phyloP scores from a whole-genome alignment of 116 monocot genomes.

The Iris pallida region DNA sequence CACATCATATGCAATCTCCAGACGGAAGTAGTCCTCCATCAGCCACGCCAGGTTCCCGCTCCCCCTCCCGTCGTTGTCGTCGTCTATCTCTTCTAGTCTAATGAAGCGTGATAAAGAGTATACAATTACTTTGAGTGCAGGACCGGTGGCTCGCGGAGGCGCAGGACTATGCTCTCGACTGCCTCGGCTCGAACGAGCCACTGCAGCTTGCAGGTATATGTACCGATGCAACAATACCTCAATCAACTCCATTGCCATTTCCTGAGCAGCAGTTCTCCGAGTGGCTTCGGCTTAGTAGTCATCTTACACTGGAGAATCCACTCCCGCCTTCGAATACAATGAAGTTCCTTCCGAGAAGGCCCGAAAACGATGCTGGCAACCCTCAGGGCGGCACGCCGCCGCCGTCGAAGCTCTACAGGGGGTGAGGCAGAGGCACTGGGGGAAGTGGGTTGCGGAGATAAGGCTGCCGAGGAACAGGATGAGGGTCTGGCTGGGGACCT shows the following conservation, averaged over 20 bases:
- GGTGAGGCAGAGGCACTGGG: conserved; percentile 77
- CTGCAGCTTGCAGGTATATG: neutral
- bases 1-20: conserved; percentile 42
- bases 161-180: neutral
- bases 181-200: neutral
- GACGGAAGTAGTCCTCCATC: conserved; percentile 61
- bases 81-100: conserved; percentile 58
- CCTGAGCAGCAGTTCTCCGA: conserved; percentile 12
- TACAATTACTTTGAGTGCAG: no score
- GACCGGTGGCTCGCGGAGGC: neutral
- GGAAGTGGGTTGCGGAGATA: conserved; percentile 87
- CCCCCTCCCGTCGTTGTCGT: conserved; percentile 6
- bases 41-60: conserved; percentile 23
- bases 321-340: neutral
- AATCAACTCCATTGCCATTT: neutral
- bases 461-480: conserved; percentile 63
- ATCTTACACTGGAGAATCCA: neutral
- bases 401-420: conserved; percentile 44
- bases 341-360: neutral
- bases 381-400: neutral
- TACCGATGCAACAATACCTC: neutral
- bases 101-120: no score
- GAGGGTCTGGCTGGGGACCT: conserved; percentile 66
- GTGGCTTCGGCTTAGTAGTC: conserved; percentile 13
- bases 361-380: neutral